Conservation (phyloP, 1,139 yeast species). For the Sugiyamaella japonica region DNA sequence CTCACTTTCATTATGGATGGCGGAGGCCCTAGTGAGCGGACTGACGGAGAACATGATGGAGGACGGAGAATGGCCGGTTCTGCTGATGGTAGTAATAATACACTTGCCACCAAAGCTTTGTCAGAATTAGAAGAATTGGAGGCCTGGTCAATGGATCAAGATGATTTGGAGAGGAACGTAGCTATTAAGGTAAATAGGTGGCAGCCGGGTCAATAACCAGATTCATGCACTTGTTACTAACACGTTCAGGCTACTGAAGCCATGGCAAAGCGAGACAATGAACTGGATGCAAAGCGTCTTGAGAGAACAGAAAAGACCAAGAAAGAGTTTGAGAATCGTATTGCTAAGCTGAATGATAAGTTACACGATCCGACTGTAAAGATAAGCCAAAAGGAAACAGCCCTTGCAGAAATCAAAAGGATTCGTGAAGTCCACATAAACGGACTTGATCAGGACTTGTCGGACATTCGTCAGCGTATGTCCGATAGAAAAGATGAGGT, state of each 20-base stretch:
- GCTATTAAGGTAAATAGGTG: conserved; percentile 45
- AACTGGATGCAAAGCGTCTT: conserved; percentile 70
- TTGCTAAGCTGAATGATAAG: conserved; percentile 50
- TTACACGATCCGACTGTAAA: conserved; percentile 56
- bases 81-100: neutral
- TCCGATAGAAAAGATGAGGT: conserved; percentile 31
- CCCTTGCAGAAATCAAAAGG: conserved; percentile 56
- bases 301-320: conserved; percentile 54
- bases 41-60: neutral
- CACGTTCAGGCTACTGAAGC: conserved; percentile 57
- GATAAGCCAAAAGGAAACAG: conserved; percentile 61
- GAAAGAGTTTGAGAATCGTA: conserved; percentile 47
- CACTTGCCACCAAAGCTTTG: conserved; percentile 5
- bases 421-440: conserved; percentile 54
- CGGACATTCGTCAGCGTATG: conserved; percentile 64
- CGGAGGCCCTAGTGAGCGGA: neutral
- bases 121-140: conserved; percentile 23
- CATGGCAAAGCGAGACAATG: conserved; percentile 62
- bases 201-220: neutral
- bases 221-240: conserved; percentile 7
- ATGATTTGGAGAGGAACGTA: conserved; percentile 66
- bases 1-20: neutral
- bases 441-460: conserved; percentile 58
- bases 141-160: conserved; percentile 59
- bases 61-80: neutral